Base-by-base conservation (phyloP, 345 rosid species). In the Microthlaspi erraticum region DNA sequence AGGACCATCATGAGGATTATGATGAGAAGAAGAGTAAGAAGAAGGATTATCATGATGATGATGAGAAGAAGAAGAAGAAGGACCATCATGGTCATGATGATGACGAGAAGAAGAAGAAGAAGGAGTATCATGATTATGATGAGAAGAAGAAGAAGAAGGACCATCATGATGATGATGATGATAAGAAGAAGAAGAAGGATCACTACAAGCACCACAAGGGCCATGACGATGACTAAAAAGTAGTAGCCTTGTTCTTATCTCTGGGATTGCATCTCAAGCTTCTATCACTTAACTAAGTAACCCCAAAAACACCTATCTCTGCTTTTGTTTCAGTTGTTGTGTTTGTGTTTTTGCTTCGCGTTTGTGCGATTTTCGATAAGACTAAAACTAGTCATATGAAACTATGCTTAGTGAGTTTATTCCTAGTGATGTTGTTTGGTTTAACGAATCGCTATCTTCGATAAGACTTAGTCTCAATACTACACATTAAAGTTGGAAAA, bases 171-270 rank as follows among this genome's bases (percentile, higher is more conserved):
- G 36, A 72, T 37, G 63, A 72, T 72, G 65, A 72, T 33, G 16
- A 44, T 18, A 66, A 53, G 11, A 67, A 54, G 53, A 63, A 63
- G 50, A 62, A 60, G 43, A 60, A 70, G 33, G 60, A 70, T 0
- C 58, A 37, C 6, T 3, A 14, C 6, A 72, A 72, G 64, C 46
- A 42, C 37, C 2, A 71, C 45, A 60, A 70, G 20, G 41, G 57
- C 1, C 76, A 71, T 43, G 36, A 72, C 46, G 63, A 72, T 72
- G 65, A 72, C 63, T 72, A 62, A 48, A 12, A 14, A 26, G 29
- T 26, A 26, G 4, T 26, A 26, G 9, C 20, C 14, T 12, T n/a
- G n/a, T n/a, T 61, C 14, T 10, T 19, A 26, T 8, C 8, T 48
- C 31, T n/a, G 44, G 14, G 56, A 72, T 43, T 36, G 10, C 49